Evolutionary conservation across 1,139 yeast genomes (phyloP).

Genomic region (Suhomyces chickasaworum): DNA sequence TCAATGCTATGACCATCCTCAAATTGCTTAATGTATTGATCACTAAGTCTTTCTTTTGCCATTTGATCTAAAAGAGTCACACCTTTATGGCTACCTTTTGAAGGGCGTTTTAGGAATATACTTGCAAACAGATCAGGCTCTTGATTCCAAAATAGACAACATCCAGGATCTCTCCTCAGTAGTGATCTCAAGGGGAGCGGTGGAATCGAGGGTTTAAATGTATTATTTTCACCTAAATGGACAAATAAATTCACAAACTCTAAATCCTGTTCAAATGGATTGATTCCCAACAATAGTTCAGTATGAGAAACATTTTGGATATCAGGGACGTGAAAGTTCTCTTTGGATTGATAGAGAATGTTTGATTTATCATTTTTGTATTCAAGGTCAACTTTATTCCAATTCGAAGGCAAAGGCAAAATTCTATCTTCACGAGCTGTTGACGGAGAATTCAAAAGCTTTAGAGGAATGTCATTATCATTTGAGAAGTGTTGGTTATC

Average conservation of each 20-base stretch:
- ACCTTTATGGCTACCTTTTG: constrained; percentile 9
- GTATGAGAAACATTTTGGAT: not conserved
- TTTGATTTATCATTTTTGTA: not conserved
- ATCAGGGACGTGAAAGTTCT: no score
- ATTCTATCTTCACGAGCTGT: not conserved
- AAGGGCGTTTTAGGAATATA: constrained; percentile 13
- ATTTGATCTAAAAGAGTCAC: constrained; percentile 6
- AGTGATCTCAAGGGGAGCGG: constrained; percentile 19
- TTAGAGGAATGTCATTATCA: not conserved
- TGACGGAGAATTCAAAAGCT: not conserved
- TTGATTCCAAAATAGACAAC: constrained; percentile 18
- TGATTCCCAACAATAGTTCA: constrained; percentile 7
- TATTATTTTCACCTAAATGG: not conserved
- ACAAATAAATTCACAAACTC: constrained; percentile 9
- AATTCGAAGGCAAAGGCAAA: not conserved
- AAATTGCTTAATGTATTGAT: constrained; percentile 16
- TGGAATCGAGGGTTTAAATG: constrained; percentile 10
- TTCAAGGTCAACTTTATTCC: not conserved
- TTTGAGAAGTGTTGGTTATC: not conserved
- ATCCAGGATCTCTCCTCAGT: constrained; percentile 24
- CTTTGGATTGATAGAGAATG: not conserved
- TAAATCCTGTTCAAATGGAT: constrained; percentile 8
- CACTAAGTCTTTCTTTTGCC: constrained; percentile 16
- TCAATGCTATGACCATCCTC: constrained; percentile 15
- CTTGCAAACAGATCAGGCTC: constrained; percentile 9